Conservation (phyloP, 1,284 basidiomycete genomes). For the Golubevia sp. region DNA sequence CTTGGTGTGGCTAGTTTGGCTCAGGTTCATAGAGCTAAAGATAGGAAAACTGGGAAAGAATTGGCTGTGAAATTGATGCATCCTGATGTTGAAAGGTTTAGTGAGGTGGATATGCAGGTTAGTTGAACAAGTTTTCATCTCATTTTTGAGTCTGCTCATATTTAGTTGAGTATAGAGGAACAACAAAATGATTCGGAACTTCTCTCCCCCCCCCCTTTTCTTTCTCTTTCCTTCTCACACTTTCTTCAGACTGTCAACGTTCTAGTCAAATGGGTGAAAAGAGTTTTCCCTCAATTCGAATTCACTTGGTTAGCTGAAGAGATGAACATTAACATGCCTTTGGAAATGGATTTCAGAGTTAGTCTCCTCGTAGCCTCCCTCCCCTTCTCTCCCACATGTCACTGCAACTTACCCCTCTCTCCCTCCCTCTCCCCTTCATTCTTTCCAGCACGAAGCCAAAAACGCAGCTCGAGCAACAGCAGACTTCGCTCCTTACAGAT, state of each 20-base stretch:
- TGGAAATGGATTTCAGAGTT: conserved; percentile 84
- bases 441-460: conserved; percentile 75
- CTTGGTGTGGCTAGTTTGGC: conserved; percentile 92
- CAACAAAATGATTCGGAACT: too few relatives aligned
- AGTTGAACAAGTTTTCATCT: conserved; percentile 66
- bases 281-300: conserved; percentile 80
- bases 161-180: too few relatives aligned
- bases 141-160: conserved; percentile 5
- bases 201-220: neutral
- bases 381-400: neutral
- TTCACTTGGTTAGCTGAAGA: conserved; percentile 79
- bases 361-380: neutral
- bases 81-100: conserved; percentile 90
- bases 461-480: conserved; percentile 76
- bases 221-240: neutral
- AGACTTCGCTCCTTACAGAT: conserved; percentile 70
- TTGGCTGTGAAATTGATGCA: conserved; percentile 99
- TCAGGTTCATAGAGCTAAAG: conserved; percentile 86
- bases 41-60: conserved; percentile 72
- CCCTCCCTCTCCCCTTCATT: neutral
- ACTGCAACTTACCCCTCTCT: neutral
- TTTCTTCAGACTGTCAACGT: conserved; percentile 62
- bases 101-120: conserved; percentile 76
- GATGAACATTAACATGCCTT: conserved; percentile 73
- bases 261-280: conserved; percentile 78